Base-by-base conservation (phyloP, 495 filamentous ascomycete genomes). In the Aspergillus diversus region DNA sequence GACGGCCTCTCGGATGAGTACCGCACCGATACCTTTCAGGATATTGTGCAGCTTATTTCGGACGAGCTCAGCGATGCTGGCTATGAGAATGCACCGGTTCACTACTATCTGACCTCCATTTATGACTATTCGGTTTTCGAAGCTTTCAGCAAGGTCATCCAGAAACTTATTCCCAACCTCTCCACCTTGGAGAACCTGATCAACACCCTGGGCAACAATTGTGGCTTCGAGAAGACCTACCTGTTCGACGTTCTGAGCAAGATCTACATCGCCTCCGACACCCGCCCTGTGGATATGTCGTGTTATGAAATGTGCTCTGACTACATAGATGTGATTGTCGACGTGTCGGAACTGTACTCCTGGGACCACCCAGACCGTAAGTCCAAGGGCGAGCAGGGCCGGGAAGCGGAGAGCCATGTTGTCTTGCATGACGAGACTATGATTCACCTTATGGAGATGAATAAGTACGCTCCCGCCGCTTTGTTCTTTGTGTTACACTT, bases 51-150 rank as follows among this genome's bases (percentile, higher is more conserved):
- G 73, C 88, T 92, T n/a, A 97, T 97, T 61, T 92, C 96, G 58
- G 95, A 99, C 75, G 96, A 98, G 73, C 89, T 98, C 33, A 92
- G 87, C 27, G 95, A 98, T 74, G 84, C 87, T 59, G 93, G 94
- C 0, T 88, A 96, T 64, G 93, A 97, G 66, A 96, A 97, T 69
- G 89, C 92, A 6, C 91, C 91, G 1, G 89, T 99, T 43, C 90
- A 88, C 66, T 99, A 94, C 80, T 93, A 97, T 71, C 84, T 95
- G 37, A 99, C 95, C 2, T 93, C 90, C 61, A 98, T 99, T 73
- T 99, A 97, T 81, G 93, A 99, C 71, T 94, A 98, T 75, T 92
- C 87, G 62, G 96, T 99, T 65, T 99, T 98, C 72, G 96, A 99
- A 73, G 96, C 94, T 11, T 97, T 98, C 73, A 92, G 89, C 75